These are phyloP conservation scores for Solanum sejunctum DNA, from an alignment of 257 asterid species.

Conservation along the genomic window DNA sequence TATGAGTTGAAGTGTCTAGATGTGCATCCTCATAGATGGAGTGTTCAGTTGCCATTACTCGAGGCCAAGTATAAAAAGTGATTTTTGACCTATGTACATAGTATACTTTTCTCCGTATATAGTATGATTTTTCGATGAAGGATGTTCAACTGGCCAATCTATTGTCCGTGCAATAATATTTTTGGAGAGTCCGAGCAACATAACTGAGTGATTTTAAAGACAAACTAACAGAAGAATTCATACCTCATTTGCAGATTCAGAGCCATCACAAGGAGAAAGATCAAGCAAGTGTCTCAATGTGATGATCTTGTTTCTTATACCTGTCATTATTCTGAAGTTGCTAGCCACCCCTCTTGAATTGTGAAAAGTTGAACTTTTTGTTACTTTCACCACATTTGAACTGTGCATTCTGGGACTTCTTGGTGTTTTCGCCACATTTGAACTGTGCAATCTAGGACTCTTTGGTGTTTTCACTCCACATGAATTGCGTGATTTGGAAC, in stretches of 20 bases:
- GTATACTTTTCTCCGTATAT: not conserved
- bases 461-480: not conserved
- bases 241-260: conserved; percentile 63
- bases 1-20: not conserved
- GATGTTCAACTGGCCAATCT: not conserved
- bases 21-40: not conserved
- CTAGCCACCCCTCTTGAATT: conserved; percentile 30
- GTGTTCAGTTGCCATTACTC: not conserved
- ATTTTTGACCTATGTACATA: not conserved
- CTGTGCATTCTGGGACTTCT: not conserved
- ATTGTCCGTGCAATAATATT: not conserved
- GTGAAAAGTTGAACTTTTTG: not conserved
- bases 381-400: not conserved
- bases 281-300: conserved; percentile 71
- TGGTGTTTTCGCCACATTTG: not conserved
- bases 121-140: not conserved
- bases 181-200: not conserved
- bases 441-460: not conserved
- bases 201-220: not conserved
- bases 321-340: conserved; percentile 35
- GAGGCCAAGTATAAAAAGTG: not conserved
- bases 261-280: conserved; percentile 54
- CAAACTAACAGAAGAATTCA: not conserved
- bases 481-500: conserved; percentile 6
- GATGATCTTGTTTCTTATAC: conserved; percentile 44